phyloP scores from a whole-genome alignment of 2,329 filamentous ascomycete species.

The Colletotrichum sp. region DNA sequence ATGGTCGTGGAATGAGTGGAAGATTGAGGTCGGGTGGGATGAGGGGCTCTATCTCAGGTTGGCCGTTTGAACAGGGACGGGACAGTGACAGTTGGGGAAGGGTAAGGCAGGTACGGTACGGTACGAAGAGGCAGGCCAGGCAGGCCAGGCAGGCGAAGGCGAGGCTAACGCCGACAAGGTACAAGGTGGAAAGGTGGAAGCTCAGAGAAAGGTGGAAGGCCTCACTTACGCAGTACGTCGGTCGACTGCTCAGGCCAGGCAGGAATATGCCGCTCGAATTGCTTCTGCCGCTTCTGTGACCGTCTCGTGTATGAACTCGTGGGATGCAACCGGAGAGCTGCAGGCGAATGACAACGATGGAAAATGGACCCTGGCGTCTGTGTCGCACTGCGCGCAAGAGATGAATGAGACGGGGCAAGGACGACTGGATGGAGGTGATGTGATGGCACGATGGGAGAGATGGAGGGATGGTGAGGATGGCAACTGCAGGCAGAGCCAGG shows the following conservation, averaged over 20 bases:
- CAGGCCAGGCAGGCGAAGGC: background rate
- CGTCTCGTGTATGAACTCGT: background rate
- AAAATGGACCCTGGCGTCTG: background rate
- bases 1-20: constrained; percentile 10
- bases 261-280: background rate
- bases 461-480: background rate
- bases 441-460: background rate
- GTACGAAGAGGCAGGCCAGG: background rate
- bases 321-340: background rate
- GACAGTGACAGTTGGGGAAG: background rate
- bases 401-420: background rate
- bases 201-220: background rate
- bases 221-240: background rate
- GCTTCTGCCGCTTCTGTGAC: background rate
- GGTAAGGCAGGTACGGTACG: background rate
- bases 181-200: background rate
- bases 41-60: constrained; percentile 1
- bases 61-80: background rate
- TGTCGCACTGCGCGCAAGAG: constrained; percentile 1
- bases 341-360: background rate
- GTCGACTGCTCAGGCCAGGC: background rate
- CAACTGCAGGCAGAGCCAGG: background rate
- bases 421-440: background rate
- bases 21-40: background rate
- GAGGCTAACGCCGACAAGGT: background rate